Conservation (phyloP, 108 stramenopile species). For the Craspedostauros australis region DNA sequence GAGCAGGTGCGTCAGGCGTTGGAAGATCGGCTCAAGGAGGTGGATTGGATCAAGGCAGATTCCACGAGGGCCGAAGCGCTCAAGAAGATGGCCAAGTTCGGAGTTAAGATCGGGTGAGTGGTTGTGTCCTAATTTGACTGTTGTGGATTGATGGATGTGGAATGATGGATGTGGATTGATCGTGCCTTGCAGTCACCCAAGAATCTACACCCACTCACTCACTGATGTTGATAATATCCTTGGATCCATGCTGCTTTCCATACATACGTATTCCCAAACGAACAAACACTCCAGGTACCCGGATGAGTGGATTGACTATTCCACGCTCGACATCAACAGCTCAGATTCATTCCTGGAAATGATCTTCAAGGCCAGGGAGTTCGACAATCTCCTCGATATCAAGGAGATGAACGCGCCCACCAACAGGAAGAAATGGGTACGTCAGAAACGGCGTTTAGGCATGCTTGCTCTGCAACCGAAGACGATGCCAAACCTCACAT, state of each 20-base stretch:
- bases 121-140: neutral
- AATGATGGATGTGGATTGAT: neutral
- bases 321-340: constrained; percentile 23
- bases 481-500: no score
- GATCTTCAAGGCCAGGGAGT: constrained; percentile 48
- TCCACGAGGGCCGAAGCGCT: constrained; percentile 55
- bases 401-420: constrained; percentile 83
- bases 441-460: no score
- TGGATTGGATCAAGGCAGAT: constrained; percentile 82
- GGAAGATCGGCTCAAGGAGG: constrained; percentile 73
- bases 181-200: neutral
- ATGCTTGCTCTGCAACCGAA: no score
- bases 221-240: no score
- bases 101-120: constrained; percentile 64
- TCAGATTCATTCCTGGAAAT: constrained; percentile 48
- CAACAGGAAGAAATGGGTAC: constrained; percentile 60
- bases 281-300: constrained; percentile 40
- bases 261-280: no score
- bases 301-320: constrained; percentile 77
- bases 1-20: constrained; percentile 69
- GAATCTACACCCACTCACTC: no score
- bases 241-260: no score
- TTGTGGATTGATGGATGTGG: no score
- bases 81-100: constrained; percentile 71
- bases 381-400: constrained; percentile 46